Evolutionary conservation across 1,284 basidiomycete species (phyloP).

Genomic region (Dichomitus squalens): DNA sequence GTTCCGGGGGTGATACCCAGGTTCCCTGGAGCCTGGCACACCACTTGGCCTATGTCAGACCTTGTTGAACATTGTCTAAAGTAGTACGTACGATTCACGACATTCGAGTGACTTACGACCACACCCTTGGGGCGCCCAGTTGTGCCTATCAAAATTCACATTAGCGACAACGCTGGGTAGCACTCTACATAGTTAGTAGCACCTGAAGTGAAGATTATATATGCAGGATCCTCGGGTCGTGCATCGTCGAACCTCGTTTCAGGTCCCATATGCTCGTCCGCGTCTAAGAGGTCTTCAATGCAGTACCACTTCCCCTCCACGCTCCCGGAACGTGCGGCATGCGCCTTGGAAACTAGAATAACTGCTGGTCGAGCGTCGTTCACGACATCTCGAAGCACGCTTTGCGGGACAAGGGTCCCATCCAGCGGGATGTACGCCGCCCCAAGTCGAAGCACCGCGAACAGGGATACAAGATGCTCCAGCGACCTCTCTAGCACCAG

Average conservation of each 20-base stretch:
- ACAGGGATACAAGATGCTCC: slow-evolving; percentile 48
- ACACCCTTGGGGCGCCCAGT: slow-evolving; percentile 51
- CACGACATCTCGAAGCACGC: slow-evolving; percentile 47
- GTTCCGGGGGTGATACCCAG: slow-evolving; percentile 49
- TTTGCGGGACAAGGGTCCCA: slow-evolving; percentile 50
- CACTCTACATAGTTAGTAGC: too few relatives aligned
- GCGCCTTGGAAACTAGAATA: neutral
- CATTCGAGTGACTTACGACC: slow-evolving; percentile 51
- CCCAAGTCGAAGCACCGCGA: slow-evolving; percentile 53
- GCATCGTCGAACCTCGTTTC: neutral
- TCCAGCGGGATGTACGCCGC: slow-evolving; percentile 56
- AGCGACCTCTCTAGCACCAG: slow-evolving; percentile 52
- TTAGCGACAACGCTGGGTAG: too few relatives aligned
- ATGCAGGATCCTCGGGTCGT: slow-evolving; percentile 44
- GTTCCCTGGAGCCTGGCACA: slow-evolving; percentile 51
- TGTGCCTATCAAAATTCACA: slow-evolving; percentile 43
- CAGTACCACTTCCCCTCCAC: neutral
- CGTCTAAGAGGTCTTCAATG: slow-evolving; percentile 10
- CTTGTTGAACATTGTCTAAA: too few relatives aligned
- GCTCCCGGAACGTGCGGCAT: neutral
- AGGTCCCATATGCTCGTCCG: slow-evolving; percentile 1
- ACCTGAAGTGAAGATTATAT: slow-evolving; percentile 61
- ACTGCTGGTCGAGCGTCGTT: slow-evolving; percentile 42
- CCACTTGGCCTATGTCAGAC: too few relatives aligned
- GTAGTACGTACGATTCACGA: slow-evolving; percentile 50